Evolutionary conservation across 495 filamentous ascomycete genomes (phyloP), one percentile per base, ranked within the genome.

Genomic region (Apiosordaria backusii): DNA sequence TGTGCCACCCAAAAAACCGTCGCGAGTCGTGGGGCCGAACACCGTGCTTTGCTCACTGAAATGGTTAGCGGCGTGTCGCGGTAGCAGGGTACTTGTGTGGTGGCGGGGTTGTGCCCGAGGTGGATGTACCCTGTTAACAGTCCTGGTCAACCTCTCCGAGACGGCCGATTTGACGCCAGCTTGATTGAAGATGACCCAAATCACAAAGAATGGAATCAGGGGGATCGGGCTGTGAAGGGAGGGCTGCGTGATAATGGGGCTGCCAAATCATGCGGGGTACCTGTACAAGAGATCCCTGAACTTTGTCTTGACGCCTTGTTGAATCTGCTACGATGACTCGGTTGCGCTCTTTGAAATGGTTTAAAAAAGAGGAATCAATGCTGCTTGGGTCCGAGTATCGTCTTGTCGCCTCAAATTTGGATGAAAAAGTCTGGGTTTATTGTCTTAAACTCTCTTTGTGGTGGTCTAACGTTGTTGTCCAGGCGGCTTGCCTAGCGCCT

Each of bases 31-130:
- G 71, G 69, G 63, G 65, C 68, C 15, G 26, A 27, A 57, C 60
- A 61, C 57, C 64, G 65, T 59, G 59, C 60, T 61, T 54, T 60
- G 60, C n/a, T 40, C n/a, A 23, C 65, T 61, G 23, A 60, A 65
- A 63, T n/a, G 72, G 72, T 62, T 74, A 74, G 72, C 68, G 65
- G 68, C 23, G 16, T 21, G 50, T 65, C 68, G 70, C 72, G 70
- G 66, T 74, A 74, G 61, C 45, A 52, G 4, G 62, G 65, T 72
- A 74, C 72, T 22, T 4, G 13, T 18, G 24, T 19, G 18, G 10
- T 27, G 29, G 25, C 24, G 29, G 25, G 16, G 54, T 18, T 13
- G 4, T 18, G 23, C 22, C n/a, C 25, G 45, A 19, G 3, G 9
- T 4, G 53, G 57, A 15, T 16, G 71, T 72, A 68, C 26, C 57